Base-by-base conservation (phyloP, 2,329 filamentous ascomycete species). In the Corniculantispora saksenae region DNA sequence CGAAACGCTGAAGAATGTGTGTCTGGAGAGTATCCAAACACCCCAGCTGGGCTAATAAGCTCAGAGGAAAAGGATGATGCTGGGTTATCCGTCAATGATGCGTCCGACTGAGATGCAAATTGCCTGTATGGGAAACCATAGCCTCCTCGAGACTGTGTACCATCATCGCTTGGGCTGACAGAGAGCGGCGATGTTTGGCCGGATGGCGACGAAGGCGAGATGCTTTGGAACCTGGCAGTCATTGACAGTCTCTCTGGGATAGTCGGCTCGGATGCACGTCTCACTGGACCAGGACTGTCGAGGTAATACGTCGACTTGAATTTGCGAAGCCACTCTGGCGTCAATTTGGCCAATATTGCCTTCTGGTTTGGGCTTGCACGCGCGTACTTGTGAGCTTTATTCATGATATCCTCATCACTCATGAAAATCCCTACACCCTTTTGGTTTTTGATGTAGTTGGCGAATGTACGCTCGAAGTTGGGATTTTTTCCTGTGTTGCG, bases 391-490 rank as follows among this genome's bases (percentile, higher is more conserved):
- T 85, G 85, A 1, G 93, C 93, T 77, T 96, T 93, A 69, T 96
- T 91, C 73, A 90, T 87, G 71, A 97, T 94, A 69, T 91, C 87
- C n/a, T 88, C 86, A 75, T 97, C 92, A 38, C 86, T 90, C 50
- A 97, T 81, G 19, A 89, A 83, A 45, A 89, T 82, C 1, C 94
- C 93, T 72, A 90, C 86, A 73, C 89, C 89, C 73, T 93, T 89
- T 73, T 91, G 88, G 70, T 96, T 95, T 74, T 88, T 87, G 38
- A 92, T 89, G 90, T 93, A 98, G 73, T 93, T 94, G 55, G 90
- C 87, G 48, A 99, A 84, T 1, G 94, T 93, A 72, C 93, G 89
- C 76, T 98, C 95, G 72, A 98, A 94, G 78, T 98, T 94, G 13
- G 92, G 93, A 56, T 83, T 90, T 76, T 94, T 95, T 61, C 91